These are phyloP conservation scores for Pseudonitzschia pungens DNA, from an alignment of 108 stramenopile genomes.

Conservation along the genomic window DNA sequence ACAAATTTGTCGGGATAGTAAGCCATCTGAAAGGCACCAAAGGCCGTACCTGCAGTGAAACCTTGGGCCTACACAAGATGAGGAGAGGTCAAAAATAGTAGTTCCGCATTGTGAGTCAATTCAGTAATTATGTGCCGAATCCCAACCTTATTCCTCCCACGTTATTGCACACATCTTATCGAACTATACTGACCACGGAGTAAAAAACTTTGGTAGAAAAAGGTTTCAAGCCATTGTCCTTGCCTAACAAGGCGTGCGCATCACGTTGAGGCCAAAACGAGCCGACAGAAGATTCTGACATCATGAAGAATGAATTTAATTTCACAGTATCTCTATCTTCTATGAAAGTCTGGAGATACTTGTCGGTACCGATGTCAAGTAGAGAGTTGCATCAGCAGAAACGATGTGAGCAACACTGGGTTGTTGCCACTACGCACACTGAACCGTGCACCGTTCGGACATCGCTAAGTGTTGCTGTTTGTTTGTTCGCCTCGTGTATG, in stretches of 20 bases:
- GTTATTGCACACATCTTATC: background rate
- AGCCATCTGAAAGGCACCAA: constrained; percentile 32
- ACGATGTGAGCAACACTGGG: too few relatives aligned
- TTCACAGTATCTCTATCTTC: background rate
- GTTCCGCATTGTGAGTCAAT: background rate
- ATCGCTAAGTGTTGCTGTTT: too few relatives aligned
- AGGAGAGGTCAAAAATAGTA: background rate
- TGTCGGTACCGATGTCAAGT: background rate
- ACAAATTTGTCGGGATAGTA: constrained; percentile 40
- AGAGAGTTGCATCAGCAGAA: too few relatives aligned
- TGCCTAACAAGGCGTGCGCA: constrained; percentile 29
- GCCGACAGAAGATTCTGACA: background rate
- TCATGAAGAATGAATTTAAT: background rate
- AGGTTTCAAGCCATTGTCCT: constrained; percentile 37
- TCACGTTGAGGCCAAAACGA: constrained; percentile 34
- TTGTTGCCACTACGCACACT: too few relatives aligned
- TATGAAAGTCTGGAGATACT: background rate
- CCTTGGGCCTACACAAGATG: constrained; percentile 30
- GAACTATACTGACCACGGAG: constrained; percentile 27
- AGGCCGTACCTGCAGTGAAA: constrained; percentile 25
- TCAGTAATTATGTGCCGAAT: too few relatives aligned
- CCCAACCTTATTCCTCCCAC: background rate
- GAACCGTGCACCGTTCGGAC: too few relatives aligned
- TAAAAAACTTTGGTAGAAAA: constrained; percentile 30
- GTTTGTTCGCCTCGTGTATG: too few relatives aligned